These are phyloP conservation scores for Corylus avellana DNA, from an alignment of 306 rosid species.

Conservation along the genomic window DNA sequence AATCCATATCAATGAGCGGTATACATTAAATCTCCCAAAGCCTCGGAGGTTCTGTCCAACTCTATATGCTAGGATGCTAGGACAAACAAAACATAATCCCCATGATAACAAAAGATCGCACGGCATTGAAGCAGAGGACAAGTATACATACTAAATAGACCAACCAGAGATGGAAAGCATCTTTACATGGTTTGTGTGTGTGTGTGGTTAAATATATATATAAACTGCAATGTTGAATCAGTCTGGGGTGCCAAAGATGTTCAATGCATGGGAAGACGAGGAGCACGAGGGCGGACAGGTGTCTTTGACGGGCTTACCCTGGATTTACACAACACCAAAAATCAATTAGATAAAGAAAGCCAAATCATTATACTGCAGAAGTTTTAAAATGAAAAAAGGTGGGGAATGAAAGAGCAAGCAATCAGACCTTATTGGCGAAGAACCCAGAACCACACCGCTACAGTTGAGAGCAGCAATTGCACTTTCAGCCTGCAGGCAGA, in stretches of 20 bases:
- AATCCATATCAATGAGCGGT: conserved; percentile 1
- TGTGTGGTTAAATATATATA: conserved; percentile 54
- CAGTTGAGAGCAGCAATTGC: conserved; percentile 98
- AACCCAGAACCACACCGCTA: conserved; percentile 90
- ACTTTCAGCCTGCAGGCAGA: conserved; percentile 79
- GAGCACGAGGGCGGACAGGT: conserved; percentile 76
- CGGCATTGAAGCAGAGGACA: conserved; percentile 23
- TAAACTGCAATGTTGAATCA: conserved; percentile 43
- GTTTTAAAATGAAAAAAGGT: background rate
- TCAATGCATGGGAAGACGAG: conserved; percentile 56
- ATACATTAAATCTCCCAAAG: conserved; percentile 24
- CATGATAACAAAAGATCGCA: conserved; percentile 30
- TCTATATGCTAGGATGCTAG: conserved; percentile 26
- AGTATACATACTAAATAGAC: conserved; percentile 26
- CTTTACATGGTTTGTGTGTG: conserved; percentile 34
- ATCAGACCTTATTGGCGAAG: conserved; percentile 89
- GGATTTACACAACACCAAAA: conserved; percentile 29
- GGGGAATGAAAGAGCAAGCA: background rate
- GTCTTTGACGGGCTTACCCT: conserved; percentile 96
- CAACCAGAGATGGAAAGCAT: conserved; percentile 37
- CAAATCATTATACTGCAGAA: background rate
- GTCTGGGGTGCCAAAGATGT: conserved; percentile 38
- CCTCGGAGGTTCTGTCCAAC: conserved; percentile 39
- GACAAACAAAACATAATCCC: conserved; percentile 23
- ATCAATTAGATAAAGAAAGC: conserved; percentile 3